Evolutionary conservation across 1,284 basidiomycete genomes (phyloP).

Genomic region (Ustilago vetiveriae): DNA sequence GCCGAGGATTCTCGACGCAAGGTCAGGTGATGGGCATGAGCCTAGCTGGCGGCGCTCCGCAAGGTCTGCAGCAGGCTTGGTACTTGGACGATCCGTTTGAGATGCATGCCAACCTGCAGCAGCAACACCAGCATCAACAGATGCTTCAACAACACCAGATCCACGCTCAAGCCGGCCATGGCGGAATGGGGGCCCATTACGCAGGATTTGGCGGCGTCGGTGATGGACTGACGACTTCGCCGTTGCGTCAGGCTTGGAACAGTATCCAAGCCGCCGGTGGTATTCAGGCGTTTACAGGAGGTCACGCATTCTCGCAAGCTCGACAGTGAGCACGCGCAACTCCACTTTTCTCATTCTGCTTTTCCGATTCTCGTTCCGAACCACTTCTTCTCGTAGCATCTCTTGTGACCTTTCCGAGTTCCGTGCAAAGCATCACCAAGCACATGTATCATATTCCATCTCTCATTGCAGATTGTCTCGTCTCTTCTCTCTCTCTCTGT

Average conservation of each 20-base stretch:
- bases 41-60: constrained; percentile 23
- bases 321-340: constrained; percentile 16
- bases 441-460: background rate
- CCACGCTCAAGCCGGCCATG: constrained; percentile 15
- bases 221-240: constrained; percentile 21
- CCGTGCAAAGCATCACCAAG: no score
- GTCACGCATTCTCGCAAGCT: constrained; percentile 16
- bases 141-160: constrained; percentile 24
- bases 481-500: background rate
- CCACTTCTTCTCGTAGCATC: background rate
- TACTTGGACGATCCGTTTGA: constrained; percentile 46
- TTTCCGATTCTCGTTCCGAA: no score
- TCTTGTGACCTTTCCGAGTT: no score
- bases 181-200: constrained; percentile 12
- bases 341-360: background rate
- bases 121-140: constrained; percentile 36
- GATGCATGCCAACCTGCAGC: constrained; percentile 39
- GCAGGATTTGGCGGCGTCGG: constrained; percentile 6
- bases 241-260: constrained; percentile 45
- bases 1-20: constrained; percentile 25
- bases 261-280: constrained; percentile 49
- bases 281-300: constrained; percentile 43
- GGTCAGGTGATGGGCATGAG: constrained; percentile 34
- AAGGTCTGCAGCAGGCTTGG: constrained; percentile 34
- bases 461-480: background rate